phyloP scores from a whole-genome alignment of 768 basidiomycete genomes.

The Podaxis rugospora region DNA sequence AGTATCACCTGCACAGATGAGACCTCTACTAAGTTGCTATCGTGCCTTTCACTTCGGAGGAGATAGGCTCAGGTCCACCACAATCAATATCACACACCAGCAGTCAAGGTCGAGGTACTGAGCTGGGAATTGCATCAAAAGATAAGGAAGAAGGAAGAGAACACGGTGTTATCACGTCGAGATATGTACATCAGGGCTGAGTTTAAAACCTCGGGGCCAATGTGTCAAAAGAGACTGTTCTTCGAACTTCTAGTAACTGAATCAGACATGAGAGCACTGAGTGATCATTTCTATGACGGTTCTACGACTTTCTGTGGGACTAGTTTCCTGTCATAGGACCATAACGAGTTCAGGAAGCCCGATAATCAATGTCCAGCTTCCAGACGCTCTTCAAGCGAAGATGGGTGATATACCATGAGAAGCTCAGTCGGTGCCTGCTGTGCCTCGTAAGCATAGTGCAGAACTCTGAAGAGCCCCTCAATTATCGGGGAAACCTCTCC shows the following conservation, averaged over 20 bases:
- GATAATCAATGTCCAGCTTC: not conserved
- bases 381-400: not conserved
- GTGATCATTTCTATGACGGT: too few relatives aligned
- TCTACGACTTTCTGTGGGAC: too few relatives aligned
- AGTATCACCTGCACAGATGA: not conserved
- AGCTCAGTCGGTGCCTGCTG: not conserved
- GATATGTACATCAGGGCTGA: not conserved
- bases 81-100: not conserved
- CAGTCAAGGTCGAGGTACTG: not conserved
- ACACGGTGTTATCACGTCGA: not conserved
- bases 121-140: not conserved
- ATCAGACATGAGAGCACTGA: not conserved
- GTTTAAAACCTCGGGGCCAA: slow-evolving; percentile 5
- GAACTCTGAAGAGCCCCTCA: not conserved
- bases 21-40: not conserved
- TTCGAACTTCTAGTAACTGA: not conserved
- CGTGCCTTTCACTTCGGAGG: not conserved
- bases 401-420: not conserved
- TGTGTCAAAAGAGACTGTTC: slow-evolving; percentile 2
- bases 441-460: not conserved
- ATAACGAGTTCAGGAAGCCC: not conserved
- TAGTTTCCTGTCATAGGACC: not conserved
- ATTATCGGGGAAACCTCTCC: slow-evolving; percentile 9
- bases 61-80: slow-evolving; percentile 1
- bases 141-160: not conserved